Base-by-base conservation (phyloP, 176 grass and related monocot species). In the Triticum monococcum region DNA sequence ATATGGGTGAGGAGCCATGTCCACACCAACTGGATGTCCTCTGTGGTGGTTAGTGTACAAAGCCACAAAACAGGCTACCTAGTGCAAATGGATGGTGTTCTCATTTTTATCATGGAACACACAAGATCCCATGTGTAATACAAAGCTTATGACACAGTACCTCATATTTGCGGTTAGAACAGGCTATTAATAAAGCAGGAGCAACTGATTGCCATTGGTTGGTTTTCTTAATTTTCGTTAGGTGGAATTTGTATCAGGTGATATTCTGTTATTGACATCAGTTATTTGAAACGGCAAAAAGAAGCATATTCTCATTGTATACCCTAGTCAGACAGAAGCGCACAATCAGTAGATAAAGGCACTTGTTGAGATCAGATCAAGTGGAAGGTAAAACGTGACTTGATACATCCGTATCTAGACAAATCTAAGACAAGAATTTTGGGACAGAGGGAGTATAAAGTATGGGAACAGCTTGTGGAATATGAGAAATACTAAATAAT, bases 281-380 rank as follows among this genome's bases (percentile, higher is more conserved):
- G 8, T 9, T 31, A 18, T 74, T 74, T 2, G 26, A n/a, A 23
- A 54, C 3, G 0, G n/a, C 5, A 71, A 9, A 1, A 32, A 32
- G 35, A 36, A 1, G 46, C 5, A 14, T 45, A 76, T 81, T 85
- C 23, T 62, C 25, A 45, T 69, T 0, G 18, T 16, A 64, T 63
- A 14, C 0, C 5, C 52, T 13, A 73, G 25, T 30, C 12, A 13
- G 17, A 2, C 22, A 70, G 22, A 32, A 52, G 9, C 0, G 68
- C 7, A 61, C 2, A 69, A 73, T 4, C 41, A 36, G 3, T 81
- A 38, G 22, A 68, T 45, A 56, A 46, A 64, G 11, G 10, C 0
- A 71, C 57, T 73, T 57, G 9, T 36, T 28, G 85, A 41, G 54
- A 75, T 54, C 45, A 40, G 31, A 22, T 64, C 64, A 86, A 82